Evolutionary conservation across 1,284 basidiomycete species (phyloP), one percentile per base, ranked within the genome.

Genomic region (Sanghuangporus sanghuang): DNA sequence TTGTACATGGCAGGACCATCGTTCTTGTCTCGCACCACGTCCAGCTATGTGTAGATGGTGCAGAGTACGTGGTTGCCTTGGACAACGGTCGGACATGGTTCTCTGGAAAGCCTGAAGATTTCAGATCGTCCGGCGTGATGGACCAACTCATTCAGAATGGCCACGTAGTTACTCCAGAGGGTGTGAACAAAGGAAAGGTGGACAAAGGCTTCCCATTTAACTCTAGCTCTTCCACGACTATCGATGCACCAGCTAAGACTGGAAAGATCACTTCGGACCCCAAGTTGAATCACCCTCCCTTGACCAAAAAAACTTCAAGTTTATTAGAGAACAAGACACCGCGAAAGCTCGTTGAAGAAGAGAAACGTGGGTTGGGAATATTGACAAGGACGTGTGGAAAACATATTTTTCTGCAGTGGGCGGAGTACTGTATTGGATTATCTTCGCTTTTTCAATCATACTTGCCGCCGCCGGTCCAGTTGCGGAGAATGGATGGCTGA

Each of bases 271-370:
- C 67, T 9, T 69, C 68, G 18, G 68, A 59, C 23, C 46, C 59
- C 14, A 39, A 61, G 46, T 68, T 75, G 21, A 65, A 76, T 2
- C 71, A 73, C 2, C 70, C 71, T 11, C 67, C 71, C 48, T 70
- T 73, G 61, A 68, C 68, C 8, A 32, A 70, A 6, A 57, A 74
- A 3, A 78, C 79, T 9, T 70, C 71, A 23, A 84, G 82, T 67
- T 69, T 73, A 3, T 83, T 84, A 65, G 73, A 73, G 64, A 86
- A 84, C 73, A 93, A 92, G 73, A 73, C 83, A 0, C 89, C 91
- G 0, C 79, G 93, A 57, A 96, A 95, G 75, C 81, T 97, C n/a
- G 80, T 96, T 38, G 94, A 96, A 72, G 95, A 97, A 70, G 95
- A 97, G 75, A 87, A 87, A 67, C 83, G 93, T 6, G 95, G 0